phyloP scores from a whole-genome alignment of 1,284 basidiomycete species.

The Cerioporus squamosus region DNA sequence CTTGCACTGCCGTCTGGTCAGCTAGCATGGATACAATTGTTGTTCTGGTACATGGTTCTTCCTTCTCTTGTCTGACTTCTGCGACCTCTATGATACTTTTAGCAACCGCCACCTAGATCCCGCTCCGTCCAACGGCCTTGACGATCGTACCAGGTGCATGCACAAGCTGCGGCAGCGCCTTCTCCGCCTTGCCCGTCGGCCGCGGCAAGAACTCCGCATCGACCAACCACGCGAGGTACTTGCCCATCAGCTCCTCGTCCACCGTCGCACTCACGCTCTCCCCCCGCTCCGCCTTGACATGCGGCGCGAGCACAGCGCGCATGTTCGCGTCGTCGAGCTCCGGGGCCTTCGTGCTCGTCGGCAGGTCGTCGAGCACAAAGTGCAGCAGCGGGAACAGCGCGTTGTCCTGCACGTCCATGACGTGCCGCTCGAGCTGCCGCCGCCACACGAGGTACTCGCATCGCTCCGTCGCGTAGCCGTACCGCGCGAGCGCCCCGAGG shows the following conservation, averaged over 20 bases:
- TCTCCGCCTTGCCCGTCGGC: constrained; percentile 51
- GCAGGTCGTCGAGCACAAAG: constrained; percentile 96
- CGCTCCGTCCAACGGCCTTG: constrained; percentile 54
- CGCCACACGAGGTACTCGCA: constrained; percentile 96
- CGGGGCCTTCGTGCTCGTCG: constrained; percentile 94
- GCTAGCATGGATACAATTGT: too few relatives aligned
- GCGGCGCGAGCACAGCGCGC: constrained; percentile 59
- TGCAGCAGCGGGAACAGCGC: constrained; percentile 97
- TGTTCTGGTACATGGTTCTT: too few relatives aligned
- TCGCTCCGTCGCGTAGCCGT: constrained; percentile 82
- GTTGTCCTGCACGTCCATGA: constrained; percentile 93
- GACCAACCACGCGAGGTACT: constrained; percentile 95
- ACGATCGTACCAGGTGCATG: constrained; percentile 28
- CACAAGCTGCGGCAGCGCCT: constrained; percentile 48
- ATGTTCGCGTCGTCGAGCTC: constrained; percentile 92
- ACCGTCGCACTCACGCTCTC: constrained; percentile 66
- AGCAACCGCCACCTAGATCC: constrained; percentile 24
- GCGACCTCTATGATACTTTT: background rate
- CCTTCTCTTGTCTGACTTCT: too few relatives aligned
- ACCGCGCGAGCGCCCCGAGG: constrained; percentile 74
- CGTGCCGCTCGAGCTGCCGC: constrained; percentile 91
- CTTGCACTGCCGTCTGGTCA: too few relatives aligned
- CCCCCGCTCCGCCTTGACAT: constrained; percentile 26
- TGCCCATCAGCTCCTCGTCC: constrained; percentile 76
- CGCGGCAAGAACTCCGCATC: constrained; percentile 83